Evolutionary conservation across 2,329 filamentous ascomycete species (phyloP).

Genomic region (Karstenula rhodostoma): DNA sequence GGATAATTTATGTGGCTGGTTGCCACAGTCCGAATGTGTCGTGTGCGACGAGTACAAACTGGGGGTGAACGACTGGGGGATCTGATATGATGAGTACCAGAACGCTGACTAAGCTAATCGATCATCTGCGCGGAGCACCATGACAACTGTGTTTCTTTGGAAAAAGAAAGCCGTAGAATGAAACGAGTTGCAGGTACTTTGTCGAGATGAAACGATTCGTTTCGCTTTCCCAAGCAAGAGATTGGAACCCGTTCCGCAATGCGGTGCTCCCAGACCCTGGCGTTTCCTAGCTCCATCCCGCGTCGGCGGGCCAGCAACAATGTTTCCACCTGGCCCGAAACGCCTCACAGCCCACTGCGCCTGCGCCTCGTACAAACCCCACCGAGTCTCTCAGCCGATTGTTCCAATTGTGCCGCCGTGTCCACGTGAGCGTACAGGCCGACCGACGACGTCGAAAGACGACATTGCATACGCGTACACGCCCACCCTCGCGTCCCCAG

Average conservation of each 20-base stretch:
- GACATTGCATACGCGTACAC: conserved; percentile 18
- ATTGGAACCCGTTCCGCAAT: neutral
- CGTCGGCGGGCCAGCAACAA: conserved; percentile 15
- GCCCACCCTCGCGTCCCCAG: conserved; percentile 27
- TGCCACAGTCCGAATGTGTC: neutral
- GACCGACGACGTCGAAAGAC: neutral
- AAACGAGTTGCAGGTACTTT: neutral
- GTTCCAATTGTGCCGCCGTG: neutral
- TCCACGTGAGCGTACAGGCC: neutral
- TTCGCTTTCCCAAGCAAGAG: neutral
- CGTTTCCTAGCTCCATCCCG: conserved; percentile 5
- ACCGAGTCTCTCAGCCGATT: conserved; percentile 5
- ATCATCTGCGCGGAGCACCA: neutral
- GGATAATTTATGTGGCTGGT: conserved; percentile 24
- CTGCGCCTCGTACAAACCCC: neutral
- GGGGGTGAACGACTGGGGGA: neutral
- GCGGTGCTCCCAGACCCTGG: neutral
- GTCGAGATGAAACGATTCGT: neutral
- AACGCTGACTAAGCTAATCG: conserved; percentile 7
- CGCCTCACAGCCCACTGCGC: conserved; percentile 18
- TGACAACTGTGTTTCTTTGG: neutral
- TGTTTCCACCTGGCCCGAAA: conserved; percentile 27
- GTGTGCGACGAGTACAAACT: neutral
- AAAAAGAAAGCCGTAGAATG: neutral
- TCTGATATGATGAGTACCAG: neutral